A percentile compares a stretch with the other conserved stretches of the same genome.
Conservation (phyloP, 2,329 filamentous ascomycete genomes). For the Lomentospora prolificans region DNA sequence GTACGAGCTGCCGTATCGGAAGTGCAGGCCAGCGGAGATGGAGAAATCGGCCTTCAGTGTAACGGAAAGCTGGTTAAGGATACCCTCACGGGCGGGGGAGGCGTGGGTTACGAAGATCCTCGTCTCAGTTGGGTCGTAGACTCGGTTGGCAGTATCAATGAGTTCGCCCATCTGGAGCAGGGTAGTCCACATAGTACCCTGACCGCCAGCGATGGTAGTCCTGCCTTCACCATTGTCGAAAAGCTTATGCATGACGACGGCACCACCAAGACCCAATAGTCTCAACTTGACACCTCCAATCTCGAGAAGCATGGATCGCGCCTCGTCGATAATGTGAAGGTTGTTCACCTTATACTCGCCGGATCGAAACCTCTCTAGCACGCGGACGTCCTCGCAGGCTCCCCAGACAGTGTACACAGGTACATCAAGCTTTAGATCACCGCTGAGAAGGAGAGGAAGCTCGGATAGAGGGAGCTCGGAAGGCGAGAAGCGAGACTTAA, state of each 20-base stretch:
- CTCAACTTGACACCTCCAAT: slow-evolving; percentile 93
- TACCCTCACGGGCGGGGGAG: slow-evolving; percentile 89
- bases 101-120: slow-evolving; percentile 95
- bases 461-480: slow-evolving; percentile 86
- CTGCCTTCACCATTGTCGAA: slow-evolving; percentile 97
- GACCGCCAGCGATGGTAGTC: slow-evolving; percentile 94
- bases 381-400: slow-evolving; percentile 94
- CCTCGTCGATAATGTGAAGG: slow-evolving; percentile 96
- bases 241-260: slow-evolving; percentile 98
- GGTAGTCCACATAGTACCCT: slow-evolving; percentile 99
- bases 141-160: slow-evolving; percentile 93
- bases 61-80: slow-evolving; percentile 94
- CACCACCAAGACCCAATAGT: slow-evolving; percentile 84
- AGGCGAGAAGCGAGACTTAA: slow-evolving; percentile 76
- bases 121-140: slow-evolving; percentile 96
- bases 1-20: slow-evolving; percentile 97
- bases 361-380: slow-evolving; percentile 93
- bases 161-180: slow-evolving; percentile 96
- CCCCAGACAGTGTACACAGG: slow-evolving; percentile 99
- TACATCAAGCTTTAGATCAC: slow-evolving; percentile 83
- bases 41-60: slow-evolving; percentile 98
- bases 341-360: slow-evolving; percentile 97
- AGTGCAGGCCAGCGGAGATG: slow-evolving; percentile 92
- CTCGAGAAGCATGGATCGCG: slow-evolving; percentile 89
- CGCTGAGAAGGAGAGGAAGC: slow-evolving; percentile 77